Percentiles rank a stretch among this genome's conserved stretches.
Conservation (phyloP, 768 basidiomycete genomes). For the Chalciporus chontae region DNA sequence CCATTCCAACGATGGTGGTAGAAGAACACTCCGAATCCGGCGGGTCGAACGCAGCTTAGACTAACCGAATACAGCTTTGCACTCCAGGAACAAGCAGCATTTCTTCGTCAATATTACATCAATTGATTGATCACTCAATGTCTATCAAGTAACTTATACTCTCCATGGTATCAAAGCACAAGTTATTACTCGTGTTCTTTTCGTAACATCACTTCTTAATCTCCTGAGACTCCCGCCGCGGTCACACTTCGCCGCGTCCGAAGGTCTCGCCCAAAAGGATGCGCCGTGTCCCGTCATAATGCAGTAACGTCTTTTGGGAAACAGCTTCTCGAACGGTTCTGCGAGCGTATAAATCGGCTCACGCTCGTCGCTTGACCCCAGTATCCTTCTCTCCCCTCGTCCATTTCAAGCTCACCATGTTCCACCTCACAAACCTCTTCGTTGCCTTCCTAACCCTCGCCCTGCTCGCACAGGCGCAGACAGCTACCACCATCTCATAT, state of each 20-base stretch:
- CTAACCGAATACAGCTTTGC: neutral
- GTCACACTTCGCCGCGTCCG: neutral
- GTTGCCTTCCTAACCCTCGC: constrained; percentile 10
- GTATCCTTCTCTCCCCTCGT: neutral
- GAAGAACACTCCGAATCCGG: neutral
- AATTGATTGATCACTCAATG: neutral
- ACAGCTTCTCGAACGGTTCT: neutral
- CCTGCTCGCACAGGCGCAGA: constrained; percentile 22
- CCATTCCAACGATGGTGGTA: neutral
- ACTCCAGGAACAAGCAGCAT: neutral
- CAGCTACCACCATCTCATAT: constrained; percentile 30
- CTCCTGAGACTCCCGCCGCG: neutral
- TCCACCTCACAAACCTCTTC: constrained; percentile 15
- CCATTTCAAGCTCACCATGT: constrained; percentile 21
- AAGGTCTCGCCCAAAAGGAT: neutral
- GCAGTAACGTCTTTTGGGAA: neutral
- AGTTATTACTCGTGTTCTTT: neutral
- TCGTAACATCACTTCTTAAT: neutral
- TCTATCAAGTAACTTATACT: neutral
- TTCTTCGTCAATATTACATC: neutral
- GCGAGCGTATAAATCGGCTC: constrained; percentile 18
- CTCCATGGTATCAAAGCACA: too few species aligned
- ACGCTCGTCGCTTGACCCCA: neutral
- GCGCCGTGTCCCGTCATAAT: constrained; percentile 1
- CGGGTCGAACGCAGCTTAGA: neutral